Evolutionary conservation across 768 basidiomycete species (phyloP).

Genomic region (Boletus sp.): DNA sequence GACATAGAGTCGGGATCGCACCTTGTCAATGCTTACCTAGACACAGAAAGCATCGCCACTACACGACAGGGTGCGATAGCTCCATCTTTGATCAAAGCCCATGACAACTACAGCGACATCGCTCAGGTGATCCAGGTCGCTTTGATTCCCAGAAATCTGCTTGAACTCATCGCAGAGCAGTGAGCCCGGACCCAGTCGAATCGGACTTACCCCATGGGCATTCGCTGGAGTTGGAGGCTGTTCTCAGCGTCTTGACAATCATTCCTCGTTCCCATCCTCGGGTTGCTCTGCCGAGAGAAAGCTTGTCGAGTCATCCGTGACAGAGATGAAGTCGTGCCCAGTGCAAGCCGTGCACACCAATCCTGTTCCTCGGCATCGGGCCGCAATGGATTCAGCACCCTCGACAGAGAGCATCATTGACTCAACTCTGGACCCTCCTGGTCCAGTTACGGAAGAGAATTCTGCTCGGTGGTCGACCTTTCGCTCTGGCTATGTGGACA

Average conservation of each 20-base stretch:
- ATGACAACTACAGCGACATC: not conserved
- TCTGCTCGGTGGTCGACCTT: constrained; percentile 22
- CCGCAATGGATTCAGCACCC: not conserved
- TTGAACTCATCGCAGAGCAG: constrained; percentile 13
- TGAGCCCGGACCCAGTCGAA: constrained; percentile 4
- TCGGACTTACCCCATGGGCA: not conserved
- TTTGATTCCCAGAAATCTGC: not conserved
- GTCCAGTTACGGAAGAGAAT: not conserved
- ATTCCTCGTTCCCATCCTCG: not conserved
- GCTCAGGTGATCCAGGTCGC: constrained; percentile 8
- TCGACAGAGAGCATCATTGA: constrained; percentile 6
- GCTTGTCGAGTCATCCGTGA: not conserved
- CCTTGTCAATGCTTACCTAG: not conserved
- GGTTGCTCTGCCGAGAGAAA: not conserved
- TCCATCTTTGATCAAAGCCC: not conserved
- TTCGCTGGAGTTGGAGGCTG: not conserved
- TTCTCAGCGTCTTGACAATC: not conserved
- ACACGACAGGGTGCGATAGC: not conserved
- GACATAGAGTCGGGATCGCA: not conserved
- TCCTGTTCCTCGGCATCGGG: not conserved
- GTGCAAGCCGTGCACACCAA: not conserved
- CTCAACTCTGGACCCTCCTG: constrained; percentile 1
- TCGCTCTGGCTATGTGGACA: constrained; percentile 23
- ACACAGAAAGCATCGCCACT: not conserved
- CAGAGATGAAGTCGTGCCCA: not conserved